Percentiles rank a stretch among this genome's conserved stretches.
Evolutionary conservation across 2,329 filamentous ascomycete species (phyloP).

Genomic region (Arachnomyces sp.): DNA sequence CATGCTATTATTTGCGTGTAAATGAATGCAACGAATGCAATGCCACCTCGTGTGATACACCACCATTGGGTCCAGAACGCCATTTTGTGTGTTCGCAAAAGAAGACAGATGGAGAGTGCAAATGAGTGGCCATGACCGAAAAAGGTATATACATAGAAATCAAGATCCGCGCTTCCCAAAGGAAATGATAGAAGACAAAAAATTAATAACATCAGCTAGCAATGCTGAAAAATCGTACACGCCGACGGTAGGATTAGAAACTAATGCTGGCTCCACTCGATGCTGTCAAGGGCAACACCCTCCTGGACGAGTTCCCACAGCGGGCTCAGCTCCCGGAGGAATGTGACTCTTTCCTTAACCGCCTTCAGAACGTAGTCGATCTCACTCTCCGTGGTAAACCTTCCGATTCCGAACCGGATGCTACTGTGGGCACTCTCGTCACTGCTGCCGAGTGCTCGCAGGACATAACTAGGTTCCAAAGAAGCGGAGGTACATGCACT

Average conservation of each 20-base stretch:
- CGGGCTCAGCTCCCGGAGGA: conserved; percentile 88
- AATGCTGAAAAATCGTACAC: background rate
- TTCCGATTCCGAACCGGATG: conserved; percentile 93
- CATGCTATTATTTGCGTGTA: too few species aligned
- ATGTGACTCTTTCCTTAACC: conserved; percentile 80
- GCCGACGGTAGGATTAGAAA: conserved; percentile 2
- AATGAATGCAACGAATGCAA: too few species aligned
- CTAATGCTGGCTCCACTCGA: conserved; percentile 97
- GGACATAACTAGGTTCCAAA: conserved; percentile 90
- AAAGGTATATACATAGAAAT: conserved; percentile 15
- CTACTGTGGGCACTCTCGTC: conserved; percentile 97
- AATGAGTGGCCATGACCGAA: too few species aligned
- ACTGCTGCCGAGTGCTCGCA: conserved; percentile 87
- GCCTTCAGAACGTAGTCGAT: conserved; percentile 97
- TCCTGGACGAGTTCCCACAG: conserved; percentile 98
- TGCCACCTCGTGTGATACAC: too few species aligned
- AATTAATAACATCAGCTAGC: background rate
- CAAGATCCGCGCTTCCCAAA: conserved; percentile 16
- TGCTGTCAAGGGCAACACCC: conserved; percentile 88
- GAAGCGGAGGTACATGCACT: conserved; percentile 97
- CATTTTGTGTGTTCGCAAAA: too few species aligned
- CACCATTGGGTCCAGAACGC: too few species aligned
- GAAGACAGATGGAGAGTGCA: too few species aligned
- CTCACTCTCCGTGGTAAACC: conserved; percentile 90
- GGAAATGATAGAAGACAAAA: conserved; percentile 12